Base-by-base conservation (phyloP, 2,329 filamentous ascomycete species). In the Aspergillus persii region DNA sequence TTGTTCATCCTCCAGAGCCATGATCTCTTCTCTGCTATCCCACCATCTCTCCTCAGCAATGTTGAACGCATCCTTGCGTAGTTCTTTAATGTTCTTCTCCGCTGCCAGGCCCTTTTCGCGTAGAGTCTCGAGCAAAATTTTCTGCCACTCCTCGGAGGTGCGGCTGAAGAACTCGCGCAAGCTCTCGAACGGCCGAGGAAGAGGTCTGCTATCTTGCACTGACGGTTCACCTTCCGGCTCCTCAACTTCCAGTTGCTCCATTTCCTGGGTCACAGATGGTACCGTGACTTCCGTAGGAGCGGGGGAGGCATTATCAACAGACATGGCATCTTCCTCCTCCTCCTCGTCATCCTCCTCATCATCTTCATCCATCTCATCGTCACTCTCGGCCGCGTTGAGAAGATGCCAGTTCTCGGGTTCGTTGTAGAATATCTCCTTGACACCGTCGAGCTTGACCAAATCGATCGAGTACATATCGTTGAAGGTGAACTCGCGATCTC, bases 41-140 rank as follows among this genome's bases (percentile, higher is more conserved):
- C 95, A 99, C 95, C 95, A 99, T 75, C 96, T 96, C 78, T 93
- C 90, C 76, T 99, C 95, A 46, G 93, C 93, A 64, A 92, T 83
- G 71, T 92, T 89, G 74, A 97, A 99, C 1, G 92, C 95, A 72
- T 87, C 88, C 69, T 93, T 89, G 75, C 96, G 92, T 69, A 98
- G 87, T 79, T 98, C 95, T 81, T 99, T 99, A 70, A 96, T 81
- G 0, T 86, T 82, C 64, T 91, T 83, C 46, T 86, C 75, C 2
- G 68, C 65, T 1, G 64, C 67, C 49, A 86, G 80, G 36, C 85
- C 85, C 74, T 87, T 88, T 79, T 86, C 87, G 61, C 87, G 85
- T 59, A 95, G 78, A 64, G 84, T 88, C 1, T 89, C 89, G 78
- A 97, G 86, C 41, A 96, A 81, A 12, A 93, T 80, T 63, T 92